Percentiles rank a stretch among this genome's conserved stretches.
Conservation (phyloP, 2,329 filamentous ascomycete species). For the Apiospora koreana region DNA sequence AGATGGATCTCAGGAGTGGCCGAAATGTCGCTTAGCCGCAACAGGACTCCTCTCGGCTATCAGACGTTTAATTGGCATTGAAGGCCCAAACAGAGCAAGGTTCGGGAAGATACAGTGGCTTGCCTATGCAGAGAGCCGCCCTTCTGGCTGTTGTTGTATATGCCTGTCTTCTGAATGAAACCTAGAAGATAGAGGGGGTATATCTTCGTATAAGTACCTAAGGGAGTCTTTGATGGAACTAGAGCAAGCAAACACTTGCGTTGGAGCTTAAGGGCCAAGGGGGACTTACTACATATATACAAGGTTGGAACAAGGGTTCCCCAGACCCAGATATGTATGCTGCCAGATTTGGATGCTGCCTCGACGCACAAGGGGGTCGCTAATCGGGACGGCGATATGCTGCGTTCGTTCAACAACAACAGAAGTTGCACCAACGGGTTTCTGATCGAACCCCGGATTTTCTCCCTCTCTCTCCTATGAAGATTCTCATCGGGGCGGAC, state of each 20-base stretch:
- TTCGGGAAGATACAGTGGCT: conserved; percentile 3
- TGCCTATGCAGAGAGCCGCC: neutral
- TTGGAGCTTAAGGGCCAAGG: neutral
- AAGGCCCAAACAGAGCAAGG: neutral
- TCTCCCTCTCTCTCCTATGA: neutral
- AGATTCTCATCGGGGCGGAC: neutral
- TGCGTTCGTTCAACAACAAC: neutral
- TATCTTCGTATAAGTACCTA: too few relatives aligned
- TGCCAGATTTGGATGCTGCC: neutral
- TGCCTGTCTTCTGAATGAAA: too few relatives aligned
- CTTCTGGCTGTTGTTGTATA: neutral
- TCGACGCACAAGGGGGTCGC: neutral
- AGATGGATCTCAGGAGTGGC: neutral
- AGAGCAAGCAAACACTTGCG: neutral
- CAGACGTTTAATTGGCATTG: neutral
- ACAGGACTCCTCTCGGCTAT: neutral
- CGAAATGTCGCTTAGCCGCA: neutral
- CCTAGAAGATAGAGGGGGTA: too few relatives aligned
- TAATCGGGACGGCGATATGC: neutral
- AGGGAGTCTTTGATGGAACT: neutral
- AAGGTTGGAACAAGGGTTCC: neutral
- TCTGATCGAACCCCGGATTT: neutral
- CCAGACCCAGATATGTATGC: neutral
- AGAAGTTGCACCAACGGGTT: conserved; percentile 12
- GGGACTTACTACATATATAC: neutral